A percentile compares a stretch with the other conserved stretches of the same genome.
phyloP scores from a whole-genome alignment of 208 protist genomes.

The Leishmania amazonensis region DNA sequence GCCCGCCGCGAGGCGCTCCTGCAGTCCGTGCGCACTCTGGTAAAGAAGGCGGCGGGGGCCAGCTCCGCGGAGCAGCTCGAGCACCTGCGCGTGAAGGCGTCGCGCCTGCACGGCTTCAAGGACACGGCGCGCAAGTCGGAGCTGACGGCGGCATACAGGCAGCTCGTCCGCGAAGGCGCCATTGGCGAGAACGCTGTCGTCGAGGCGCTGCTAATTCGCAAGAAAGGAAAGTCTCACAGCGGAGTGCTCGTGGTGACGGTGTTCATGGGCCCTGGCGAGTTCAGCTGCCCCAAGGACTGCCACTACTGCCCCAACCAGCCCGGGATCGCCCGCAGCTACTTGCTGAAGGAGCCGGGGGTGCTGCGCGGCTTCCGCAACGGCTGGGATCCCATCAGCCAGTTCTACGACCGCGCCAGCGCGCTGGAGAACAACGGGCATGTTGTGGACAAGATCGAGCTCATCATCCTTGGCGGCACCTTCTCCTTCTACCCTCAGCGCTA shows the following conservation, averaged over 20 bases:
- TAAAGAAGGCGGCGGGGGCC: slow-evolving; percentile 31
- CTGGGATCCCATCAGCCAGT: slow-evolving; percentile 92
- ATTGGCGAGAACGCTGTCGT: slow-evolving; percentile 42
- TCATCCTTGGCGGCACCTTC: slow-evolving; percentile 99
- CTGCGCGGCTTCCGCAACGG: slow-evolving; percentile 89
- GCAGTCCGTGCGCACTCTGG: slow-evolving; percentile 66
- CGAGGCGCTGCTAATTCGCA: slow-evolving; percentile 83
- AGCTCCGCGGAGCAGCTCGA: slow-evolving; percentile 56
- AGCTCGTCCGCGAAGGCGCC: slow-evolving; percentile 72
- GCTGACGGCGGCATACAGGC: slow-evolving; percentile 84
- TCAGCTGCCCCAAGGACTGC: slow-evolving; percentile 94
- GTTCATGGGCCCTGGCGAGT: slow-evolving; percentile 91
- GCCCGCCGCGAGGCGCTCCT: slow-evolving; percentile 66
- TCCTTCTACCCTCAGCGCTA: slow-evolving; percentile 97
- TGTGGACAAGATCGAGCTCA: slow-evolving; percentile 98
- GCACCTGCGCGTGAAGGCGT: slow-evolving; percentile 76
- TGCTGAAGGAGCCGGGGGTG: slow-evolving; percentile 93
- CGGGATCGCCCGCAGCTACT: slow-evolving; percentile 88
- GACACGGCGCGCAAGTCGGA: slow-evolving; percentile 90
- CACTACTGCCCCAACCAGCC: slow-evolving; percentile 95
- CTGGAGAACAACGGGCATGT: slow-evolving; percentile 93
- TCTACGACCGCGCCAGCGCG: slow-evolving; percentile 90
- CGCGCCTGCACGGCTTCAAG: slow-evolving; percentile 77
- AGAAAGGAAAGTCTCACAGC: slow-evolving; percentile 85
- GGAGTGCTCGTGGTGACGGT: slow-evolving; percentile 94